Evolutionary conservation across 108 stramenopile genomes (phyloP).

Genomic region (Fragilaria crotonensis): DNA sequence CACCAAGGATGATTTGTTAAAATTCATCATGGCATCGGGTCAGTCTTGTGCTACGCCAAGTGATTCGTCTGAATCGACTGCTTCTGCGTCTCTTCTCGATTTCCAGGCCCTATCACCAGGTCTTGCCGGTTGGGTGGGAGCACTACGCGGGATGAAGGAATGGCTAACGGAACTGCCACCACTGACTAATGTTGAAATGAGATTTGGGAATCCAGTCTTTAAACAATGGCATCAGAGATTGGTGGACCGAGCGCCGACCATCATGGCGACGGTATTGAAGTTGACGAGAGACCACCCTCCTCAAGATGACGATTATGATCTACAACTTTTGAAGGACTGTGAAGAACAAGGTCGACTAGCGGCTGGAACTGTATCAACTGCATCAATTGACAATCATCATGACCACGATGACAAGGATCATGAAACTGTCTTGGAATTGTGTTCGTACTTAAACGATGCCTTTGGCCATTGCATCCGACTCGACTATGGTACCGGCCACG

Average conservation of each 20-base stretch:
- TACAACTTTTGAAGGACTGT: slow-evolving; percentile 29
- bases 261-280: slow-evolving; percentile 49
- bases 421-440: slow-evolving; percentile 51
- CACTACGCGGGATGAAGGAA: slow-evolving; percentile 42
- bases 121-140: slow-evolving; percentile 73
- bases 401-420: slow-evolving; percentile 21
- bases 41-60: slow-evolving; percentile 41
- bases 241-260: slow-evolving; percentile 40
- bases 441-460: slow-evolving; percentile 70
- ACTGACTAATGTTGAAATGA: slow-evolving; percentile 23
- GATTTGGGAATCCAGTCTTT: slow-evolving; percentile 83
- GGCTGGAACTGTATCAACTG: slow-evolving; percentile 14
- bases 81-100: slow-evolving; percentile 50
- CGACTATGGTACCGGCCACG: slow-evolving; percentile 96
- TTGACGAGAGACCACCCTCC: slow-evolving; percentile 22
- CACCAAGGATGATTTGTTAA: slow-evolving; percentile 51
- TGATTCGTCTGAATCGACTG: slow-evolving; percentile 12
- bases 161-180: slow-evolving; percentile 80
- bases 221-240: slow-evolving; percentile 66
- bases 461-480: slow-evolving; percentile 88
- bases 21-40: slow-evolving; percentile 67
- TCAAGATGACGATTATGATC: slow-evolving; percentile 8
- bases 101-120: slow-evolving; percentile 49
- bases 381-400: background rate
- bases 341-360: slow-evolving; percentile 49